These are phyloP conservation scores for Pseudopithomyces maydicus DNA, from an alignment of 2,329 filamentous ascomycete genomes.

Conservation along the genomic window DNA sequence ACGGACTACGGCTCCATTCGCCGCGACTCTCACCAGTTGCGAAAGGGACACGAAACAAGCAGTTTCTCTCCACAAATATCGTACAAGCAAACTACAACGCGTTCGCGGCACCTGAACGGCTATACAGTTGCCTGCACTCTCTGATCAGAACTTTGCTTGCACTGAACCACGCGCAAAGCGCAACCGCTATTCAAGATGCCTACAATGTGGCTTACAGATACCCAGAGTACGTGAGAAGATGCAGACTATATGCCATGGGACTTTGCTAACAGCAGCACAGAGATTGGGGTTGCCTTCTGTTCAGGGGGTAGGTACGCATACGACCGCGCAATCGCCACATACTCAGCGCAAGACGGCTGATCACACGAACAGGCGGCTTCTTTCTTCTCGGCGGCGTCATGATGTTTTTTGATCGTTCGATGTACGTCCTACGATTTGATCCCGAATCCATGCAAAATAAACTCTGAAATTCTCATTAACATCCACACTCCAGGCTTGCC, in stretches of 20 bases:
- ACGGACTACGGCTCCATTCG: conserved; percentile 16
- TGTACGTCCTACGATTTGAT: conserved; percentile 61
- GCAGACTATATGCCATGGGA: conserved; percentile 19
- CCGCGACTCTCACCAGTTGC: conserved; percentile 17
- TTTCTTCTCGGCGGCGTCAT: conserved; percentile 94
- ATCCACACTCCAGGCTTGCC: conserved; percentile 35
- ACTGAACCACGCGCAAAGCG: conserved; percentile 1
- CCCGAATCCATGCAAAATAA: background rate
- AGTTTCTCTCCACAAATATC: conserved; percentile 8
- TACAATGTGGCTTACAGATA: conserved; percentile 94
- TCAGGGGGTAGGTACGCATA: conserved; percentile 78
- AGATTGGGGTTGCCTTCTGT: conserved; percentile 97
- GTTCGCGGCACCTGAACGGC: too few species aligned
- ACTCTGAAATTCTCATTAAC: conserved; percentile 70
- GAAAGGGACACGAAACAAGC: conserved; percentile 39
- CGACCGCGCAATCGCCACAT: background rate
- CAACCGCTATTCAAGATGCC: conserved; percentile 59
- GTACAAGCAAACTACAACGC: background rate
- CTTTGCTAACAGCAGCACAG: conserved; percentile 54
- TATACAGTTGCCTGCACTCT: background rate
- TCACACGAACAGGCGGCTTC: conserved; percentile 71
- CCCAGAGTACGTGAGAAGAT: conserved; percentile 74
- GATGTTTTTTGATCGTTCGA: conserved; percentile 96
- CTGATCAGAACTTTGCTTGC: background rate
- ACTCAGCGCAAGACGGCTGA: conserved; percentile 23